Conservation (phyloP, 768 basidiomycete genomes). For the Cyclocybe aegerita region DNA sequence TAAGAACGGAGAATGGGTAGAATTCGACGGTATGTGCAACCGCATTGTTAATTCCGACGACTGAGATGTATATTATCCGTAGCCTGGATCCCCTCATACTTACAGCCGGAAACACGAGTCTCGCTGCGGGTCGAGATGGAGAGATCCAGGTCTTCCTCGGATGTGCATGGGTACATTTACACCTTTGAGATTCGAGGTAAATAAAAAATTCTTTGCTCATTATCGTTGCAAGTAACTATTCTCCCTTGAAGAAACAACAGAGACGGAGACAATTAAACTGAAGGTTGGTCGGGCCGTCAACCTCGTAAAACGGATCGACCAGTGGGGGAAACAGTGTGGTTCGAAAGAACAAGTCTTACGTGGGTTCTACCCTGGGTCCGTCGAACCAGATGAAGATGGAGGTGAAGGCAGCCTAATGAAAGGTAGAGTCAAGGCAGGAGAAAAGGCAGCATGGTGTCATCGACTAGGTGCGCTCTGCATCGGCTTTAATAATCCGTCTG, state of each 20-base stretch:
- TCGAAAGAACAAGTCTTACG: conserved; percentile 74
- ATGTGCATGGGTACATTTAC: conserved; percentile 78
- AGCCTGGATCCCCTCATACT: conserved; percentile 74
- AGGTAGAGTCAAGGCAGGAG: conserved; percentile 61
- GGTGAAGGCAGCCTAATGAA: conserved; percentile 54
- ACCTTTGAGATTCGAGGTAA: conserved; percentile 76
- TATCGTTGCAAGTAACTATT: background rate
- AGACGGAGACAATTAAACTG: conserved; percentile 49
- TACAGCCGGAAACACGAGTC: conserved; percentile 59
- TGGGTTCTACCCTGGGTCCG: conserved; percentile 69
- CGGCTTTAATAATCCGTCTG: background rate
- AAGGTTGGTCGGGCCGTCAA: conserved; percentile 83
- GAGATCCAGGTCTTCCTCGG: conserved; percentile 49
- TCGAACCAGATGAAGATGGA: conserved; percentile 36
- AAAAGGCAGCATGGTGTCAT: conserved; percentile 66
- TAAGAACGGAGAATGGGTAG: conserved; percentile 49
- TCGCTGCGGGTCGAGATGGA: conserved; percentile 49
- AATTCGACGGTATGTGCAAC: conserved; percentile 51
- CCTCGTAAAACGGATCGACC: conserved; percentile 66
- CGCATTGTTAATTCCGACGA: conserved; percentile 5
- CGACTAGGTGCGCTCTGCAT: conserved; percentile 46
- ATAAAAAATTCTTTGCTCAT: conserved; percentile 2
- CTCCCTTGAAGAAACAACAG: conserved; percentile 10
- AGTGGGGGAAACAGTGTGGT: conserved; percentile 82
- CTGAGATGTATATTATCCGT: conserved; percentile 9